Evolutionary conservation across 2,329 filamentous ascomycete species (phyloP).

Genomic region (Thermomyces lanuginosus): DNA sequence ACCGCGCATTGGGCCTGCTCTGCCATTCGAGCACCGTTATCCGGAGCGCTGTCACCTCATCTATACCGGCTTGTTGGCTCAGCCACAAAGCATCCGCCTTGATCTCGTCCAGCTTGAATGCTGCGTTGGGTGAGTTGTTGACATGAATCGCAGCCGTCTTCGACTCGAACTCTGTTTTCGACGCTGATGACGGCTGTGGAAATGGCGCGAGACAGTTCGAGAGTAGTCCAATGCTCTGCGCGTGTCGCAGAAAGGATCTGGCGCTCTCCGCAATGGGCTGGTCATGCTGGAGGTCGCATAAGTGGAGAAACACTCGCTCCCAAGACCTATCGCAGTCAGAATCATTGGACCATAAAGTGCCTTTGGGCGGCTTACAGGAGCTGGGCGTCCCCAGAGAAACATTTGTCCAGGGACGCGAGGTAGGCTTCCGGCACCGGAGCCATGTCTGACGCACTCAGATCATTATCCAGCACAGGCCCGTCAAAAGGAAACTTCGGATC

Average conservation of each 20-base stretch:
- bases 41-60: constrained; percentile 67
- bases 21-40: constrained; percentile 74
- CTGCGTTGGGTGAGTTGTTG: constrained; percentile 47
- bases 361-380: constrained; percentile 45
- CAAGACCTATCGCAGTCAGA: constrained; percentile 38
- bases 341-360: constrained; percentile 3
- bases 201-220: constrained; percentile 55
- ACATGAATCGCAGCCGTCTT: constrained; percentile 78
- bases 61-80: constrained; percentile 58
- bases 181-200: constrained; percentile 41
- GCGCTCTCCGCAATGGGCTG: constrained; percentile 42
- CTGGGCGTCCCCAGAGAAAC: constrained; percentile 62
- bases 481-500: no score
- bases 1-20: constrained; percentile 53
- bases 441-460: constrained; percentile 38
- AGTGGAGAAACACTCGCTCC: constrained; percentile 39
- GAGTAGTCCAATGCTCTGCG: constrained; percentile 51
- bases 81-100: constrained; percentile 80
- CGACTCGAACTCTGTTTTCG: constrained; percentile 60
- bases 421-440: constrained; percentile 57
- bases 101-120: constrained; percentile 59
- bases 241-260: constrained; percentile 53
- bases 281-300: constrained; percentile 25
- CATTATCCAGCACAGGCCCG: constrained; percentile 23
- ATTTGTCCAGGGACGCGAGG: constrained; percentile 72